These are phyloP conservation scores for Miscanthus lutarioriparius DNA, from an alignment of 176 grass and related monocot genomes.

Conservation along the genomic window DNA sequence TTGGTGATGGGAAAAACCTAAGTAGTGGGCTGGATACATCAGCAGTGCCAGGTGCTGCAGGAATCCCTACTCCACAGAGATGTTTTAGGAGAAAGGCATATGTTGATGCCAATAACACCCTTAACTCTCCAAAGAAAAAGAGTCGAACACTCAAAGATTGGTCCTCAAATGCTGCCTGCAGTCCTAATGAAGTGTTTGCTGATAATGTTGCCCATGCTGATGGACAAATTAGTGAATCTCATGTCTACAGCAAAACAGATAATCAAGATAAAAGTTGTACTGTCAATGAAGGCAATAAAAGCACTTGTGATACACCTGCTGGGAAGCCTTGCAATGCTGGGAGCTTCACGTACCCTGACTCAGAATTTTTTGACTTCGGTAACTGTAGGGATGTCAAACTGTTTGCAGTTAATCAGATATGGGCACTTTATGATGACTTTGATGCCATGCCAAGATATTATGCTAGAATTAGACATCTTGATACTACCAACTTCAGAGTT, in stretches of 20 bases:
- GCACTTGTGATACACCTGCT: constrained; percentile 6
- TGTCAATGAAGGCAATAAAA: background rate
- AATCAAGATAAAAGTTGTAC: constrained; percentile 14
- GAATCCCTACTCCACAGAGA: constrained; percentile 23
- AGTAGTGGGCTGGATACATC: constrained; percentile 7
- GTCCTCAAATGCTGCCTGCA: background rate
- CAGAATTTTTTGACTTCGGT: constrained; percentile 84
- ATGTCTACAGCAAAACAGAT: constrained; percentile 32
- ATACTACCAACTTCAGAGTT: constrained; percentile 60
- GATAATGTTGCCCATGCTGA: constrained; percentile 11
- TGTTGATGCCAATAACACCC: constrained; percentile 22
- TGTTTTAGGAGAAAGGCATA: constrained; percentile 42
- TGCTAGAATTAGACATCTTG: constrained; percentile 60
- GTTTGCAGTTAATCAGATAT: constrained; percentile 75
- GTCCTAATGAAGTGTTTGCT: constrained; percentile 13
- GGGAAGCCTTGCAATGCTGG: constrained; percentile 30
- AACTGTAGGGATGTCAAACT: constrained; percentile 55
- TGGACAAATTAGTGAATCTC: constrained; percentile 25
- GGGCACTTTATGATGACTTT: constrained; percentile 84
- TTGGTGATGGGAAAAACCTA: background rate
- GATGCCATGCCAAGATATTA: constrained; percentile 95
- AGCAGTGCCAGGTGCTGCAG: constrained; percentile 21
- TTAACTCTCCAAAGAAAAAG: background rate
- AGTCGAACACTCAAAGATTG: background rate
- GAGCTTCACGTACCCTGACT: constrained; percentile 52